Evolutionary conservation across 176 grass and related monocot genomes (phyloP).

Genomic region (Oryza meyeriana): DNA sequence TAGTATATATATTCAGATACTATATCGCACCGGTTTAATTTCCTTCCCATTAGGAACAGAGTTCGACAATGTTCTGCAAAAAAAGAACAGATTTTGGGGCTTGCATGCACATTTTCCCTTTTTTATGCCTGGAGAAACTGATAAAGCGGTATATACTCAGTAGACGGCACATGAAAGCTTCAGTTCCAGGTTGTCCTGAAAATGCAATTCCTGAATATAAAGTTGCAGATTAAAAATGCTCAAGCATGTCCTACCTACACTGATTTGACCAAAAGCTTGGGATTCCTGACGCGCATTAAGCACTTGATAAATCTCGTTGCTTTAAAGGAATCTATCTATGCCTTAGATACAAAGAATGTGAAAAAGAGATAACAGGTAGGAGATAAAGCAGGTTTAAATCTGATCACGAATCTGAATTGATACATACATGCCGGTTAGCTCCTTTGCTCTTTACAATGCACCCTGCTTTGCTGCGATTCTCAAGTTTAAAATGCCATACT

Average conservation of each 20-base stretch:
- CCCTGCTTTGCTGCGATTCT: conserved; percentile 7
- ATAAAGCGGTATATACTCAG: conserved; percentile 1
- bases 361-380: conserved; percentile 10
- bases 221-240: not conserved
- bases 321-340: conserved; percentile 29
- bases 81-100: not conserved
- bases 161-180: not conserved
- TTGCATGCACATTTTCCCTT: not conserved
- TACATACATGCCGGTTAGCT: not conserved
- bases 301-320: not conserved
- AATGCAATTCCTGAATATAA: not conserved
- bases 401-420: conserved; percentile 13
- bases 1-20: not conserved
- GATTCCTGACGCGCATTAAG: not conserved
- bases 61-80: not conserved
- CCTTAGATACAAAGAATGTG: conserved; percentile 44
- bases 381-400: conserved; percentile 13
- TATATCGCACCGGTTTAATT: not conserved
- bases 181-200: not conserved
- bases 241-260: not conserved
- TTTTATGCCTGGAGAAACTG: not conserved
- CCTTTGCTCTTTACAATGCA: not conserved
- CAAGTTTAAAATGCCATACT: not conserved
- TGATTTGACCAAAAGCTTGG: conserved; percentile 44
- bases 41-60: not conserved